Conservation (phyloP, 1,139 yeast genomes). For the Yamadazyma friedrichii region DNA sequence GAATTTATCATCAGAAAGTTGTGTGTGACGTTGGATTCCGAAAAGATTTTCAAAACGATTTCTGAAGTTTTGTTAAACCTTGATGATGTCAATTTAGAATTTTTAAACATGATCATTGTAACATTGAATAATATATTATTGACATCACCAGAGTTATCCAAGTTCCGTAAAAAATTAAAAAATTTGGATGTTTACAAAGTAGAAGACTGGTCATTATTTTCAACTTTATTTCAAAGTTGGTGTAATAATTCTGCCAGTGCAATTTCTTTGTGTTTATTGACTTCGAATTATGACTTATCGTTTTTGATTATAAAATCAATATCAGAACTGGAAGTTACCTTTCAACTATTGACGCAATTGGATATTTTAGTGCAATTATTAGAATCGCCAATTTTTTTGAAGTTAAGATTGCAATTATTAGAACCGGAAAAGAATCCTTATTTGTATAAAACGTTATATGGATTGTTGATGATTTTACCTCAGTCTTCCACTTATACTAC, state of each 20-base stretch:
- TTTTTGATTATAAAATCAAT: constrained; percentile 73
- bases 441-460: constrained; percentile 84
- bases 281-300: constrained; percentile 89
- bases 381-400: constrained; percentile 83
- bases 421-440: constrained; percentile 85
- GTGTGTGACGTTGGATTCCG: constrained; percentile 79
- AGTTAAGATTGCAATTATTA: constrained; percentile 78
- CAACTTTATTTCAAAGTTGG: constrained; percentile 85
- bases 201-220: constrained; percentile 73
- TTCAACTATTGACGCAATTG: constrained; percentile 69
- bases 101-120: constrained; percentile 80
- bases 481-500: constrained; percentile 91
- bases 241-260: constrained; percentile 90
- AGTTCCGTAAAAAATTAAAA: constrained; percentile 66
- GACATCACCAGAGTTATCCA: constrained; percentile 80
- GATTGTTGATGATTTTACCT: constrained; percentile 90
- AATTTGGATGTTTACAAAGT: constrained; percentile 41
- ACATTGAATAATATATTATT: constrained; percentile 83
- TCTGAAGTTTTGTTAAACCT: constrained; percentile 68
- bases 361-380: constrained; percentile 78
- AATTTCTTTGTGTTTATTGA: constrained; percentile 76
- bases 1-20: constrained; percentile 83
- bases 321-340: constrained; percentile 73
- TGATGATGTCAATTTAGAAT: constrained; percentile 61
- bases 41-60: constrained; percentile 75